Conservation (phyloP, 2,329 filamentous ascomycete species). For the Monosporascus ibericus region DNA sequence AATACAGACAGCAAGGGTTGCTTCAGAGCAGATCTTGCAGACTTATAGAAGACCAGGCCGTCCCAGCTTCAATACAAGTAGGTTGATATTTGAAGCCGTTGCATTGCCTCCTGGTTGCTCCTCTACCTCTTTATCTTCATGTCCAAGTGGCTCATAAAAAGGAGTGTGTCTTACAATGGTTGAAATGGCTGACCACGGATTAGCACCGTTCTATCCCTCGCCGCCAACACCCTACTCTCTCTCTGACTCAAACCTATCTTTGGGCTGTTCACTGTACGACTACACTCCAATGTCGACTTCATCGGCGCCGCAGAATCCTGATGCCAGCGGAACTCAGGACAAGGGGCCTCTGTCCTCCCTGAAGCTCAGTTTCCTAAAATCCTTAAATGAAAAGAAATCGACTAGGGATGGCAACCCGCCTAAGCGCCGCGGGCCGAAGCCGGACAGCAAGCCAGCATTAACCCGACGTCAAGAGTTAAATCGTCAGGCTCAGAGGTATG, state of each 20-base stretch:
- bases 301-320: conserved; percentile 31
- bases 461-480: conserved; percentile 92
- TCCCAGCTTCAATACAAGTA: neutral
- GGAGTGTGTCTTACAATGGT: conserved; percentile 8
- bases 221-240: conserved; percentile 28
- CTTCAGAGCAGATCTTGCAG: neutral
- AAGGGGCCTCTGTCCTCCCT: conserved; percentile 36
- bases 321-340: conserved; percentile 13
- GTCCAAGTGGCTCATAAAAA: neutral
- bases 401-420: conserved; percentile 82
- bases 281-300: conserved; percentile 40
- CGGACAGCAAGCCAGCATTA: conserved; percentile 89
- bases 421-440: conserved; percentile 90
- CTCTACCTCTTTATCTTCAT: neutral
- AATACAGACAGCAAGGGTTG: neutral
- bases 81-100: neutral
- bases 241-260: conserved; percentile 23
- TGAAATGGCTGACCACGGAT: conserved; percentile 30
- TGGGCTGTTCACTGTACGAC: conserved; percentile 26
- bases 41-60: neutral
- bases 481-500: conserved; percentile 87
- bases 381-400: conserved; percentile 64
- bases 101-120: neutral
- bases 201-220: conserved; percentile 30
- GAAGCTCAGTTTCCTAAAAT: conserved; percentile 60